Evolutionary conservation across 371 early-diverging fungal genomes (phyloP).

Genomic region (Vairimorpha ceranae): DNA sequence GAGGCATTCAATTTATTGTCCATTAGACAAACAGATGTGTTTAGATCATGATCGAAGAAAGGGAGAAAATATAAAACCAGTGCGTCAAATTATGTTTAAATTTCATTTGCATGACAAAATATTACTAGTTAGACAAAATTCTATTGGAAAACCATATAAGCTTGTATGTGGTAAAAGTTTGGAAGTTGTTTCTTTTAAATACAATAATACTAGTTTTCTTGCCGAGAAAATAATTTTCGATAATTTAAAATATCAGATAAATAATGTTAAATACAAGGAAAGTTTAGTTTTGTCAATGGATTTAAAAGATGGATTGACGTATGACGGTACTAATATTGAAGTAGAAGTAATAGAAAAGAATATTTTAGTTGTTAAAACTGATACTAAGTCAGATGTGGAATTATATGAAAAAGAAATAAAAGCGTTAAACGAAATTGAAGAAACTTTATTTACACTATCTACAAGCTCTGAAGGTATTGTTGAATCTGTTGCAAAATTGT

Average conservation of each 20-base stretch:
- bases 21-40: conserved; percentile 92
- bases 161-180: not conserved
- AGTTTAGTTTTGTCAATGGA: not conserved
- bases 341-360: conserved; percentile 10
- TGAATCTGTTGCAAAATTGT: not conserved
- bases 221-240: conserved; percentile 27
- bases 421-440: not conserved
- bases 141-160: not conserved
- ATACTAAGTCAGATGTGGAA: not conserved
- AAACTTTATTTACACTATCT: not conserved
- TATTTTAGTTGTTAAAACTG: not conserved
- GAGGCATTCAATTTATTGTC: conserved; percentile 92
- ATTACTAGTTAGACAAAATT: conserved; percentile 21
- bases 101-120: conserved; percentile 3
- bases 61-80: conserved; percentile 92
- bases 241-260: conserved; percentile 30
- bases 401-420: not conserved
- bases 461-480: not conserved
- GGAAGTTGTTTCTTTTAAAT: conserved; percentile 18
- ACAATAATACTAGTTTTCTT: conserved; percentile 12
- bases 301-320: not conserved
- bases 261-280: not conserved
- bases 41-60: conserved; percentile 97
- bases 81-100: conserved; percentile 71
- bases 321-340: not conserved